Conservation (phyloP, 176 grass and related monocot genomes). For the Oryza brachyantha region DNA sequence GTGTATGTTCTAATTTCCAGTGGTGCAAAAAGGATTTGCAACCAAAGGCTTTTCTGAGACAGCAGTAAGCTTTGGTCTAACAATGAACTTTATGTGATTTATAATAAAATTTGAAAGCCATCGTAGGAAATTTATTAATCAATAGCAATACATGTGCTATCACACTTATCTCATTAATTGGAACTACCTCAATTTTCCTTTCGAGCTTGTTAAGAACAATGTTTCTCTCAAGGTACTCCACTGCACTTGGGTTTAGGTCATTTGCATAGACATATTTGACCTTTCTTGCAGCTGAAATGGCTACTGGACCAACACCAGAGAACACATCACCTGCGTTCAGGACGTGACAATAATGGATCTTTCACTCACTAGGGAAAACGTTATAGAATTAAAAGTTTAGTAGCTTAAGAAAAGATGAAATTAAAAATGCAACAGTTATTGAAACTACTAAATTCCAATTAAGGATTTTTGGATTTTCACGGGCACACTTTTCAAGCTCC, state of each 20-base stretch:
- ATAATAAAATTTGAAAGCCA: neutral
- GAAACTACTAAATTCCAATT: too few relatives aligned
- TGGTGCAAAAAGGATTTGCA: neutral
- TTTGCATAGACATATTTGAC: constrained; percentile 92
- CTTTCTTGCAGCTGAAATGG: constrained; percentile 80
- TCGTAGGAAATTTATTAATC: neutral
- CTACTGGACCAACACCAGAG: constrained; percentile 80
- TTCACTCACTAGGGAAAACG: neutral
- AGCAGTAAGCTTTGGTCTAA: neutral
- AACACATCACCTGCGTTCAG: constrained; percentile 78
- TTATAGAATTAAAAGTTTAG: neutral
- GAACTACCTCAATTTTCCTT: constrained; percentile 78
- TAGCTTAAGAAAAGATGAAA: neutral
- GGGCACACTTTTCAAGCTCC: too few relatives aligned
- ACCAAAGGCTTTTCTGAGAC: constrained; percentile 1
- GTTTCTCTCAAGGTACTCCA: constrained; percentile 84
- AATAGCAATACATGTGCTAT: neutral
- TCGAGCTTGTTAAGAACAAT: constrained; percentile 91
- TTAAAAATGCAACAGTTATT: neutral
- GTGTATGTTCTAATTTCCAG: neutral
- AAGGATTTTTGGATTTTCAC: too few relatives aligned
- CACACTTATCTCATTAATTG: neutral
- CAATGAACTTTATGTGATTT: neutral
- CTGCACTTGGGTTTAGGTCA: constrained; percentile 84
- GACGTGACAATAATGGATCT: neutral